Evolutionary conservation across 78 protist genomes (phyloP).

Genomic region (Dictyostelium firmibasis): DNA sequence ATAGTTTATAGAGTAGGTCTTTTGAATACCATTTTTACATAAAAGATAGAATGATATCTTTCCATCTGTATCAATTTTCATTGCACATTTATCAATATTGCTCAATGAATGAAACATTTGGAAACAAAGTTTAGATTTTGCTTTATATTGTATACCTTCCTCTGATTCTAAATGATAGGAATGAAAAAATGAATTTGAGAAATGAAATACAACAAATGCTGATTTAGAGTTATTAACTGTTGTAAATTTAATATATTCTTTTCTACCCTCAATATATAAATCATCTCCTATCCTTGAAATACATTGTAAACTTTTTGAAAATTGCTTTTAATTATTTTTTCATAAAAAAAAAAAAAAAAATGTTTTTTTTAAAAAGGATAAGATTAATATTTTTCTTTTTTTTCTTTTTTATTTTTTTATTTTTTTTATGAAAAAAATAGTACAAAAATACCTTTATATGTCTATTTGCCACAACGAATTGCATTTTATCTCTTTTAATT

Average conservation of each 20-base stretch:
- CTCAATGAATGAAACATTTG: slow-evolving; percentile 44
- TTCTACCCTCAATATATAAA: slow-evolving; percentile 12
- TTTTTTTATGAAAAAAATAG: not conserved
- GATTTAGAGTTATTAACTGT: slow-evolving; percentile 37
- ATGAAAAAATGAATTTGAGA: slow-evolving; percentile 9
- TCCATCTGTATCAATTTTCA: not conserved
- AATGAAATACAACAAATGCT: slow-evolving; percentile 6
- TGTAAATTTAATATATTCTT: slow-evolving; percentile 40
- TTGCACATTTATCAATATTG: slow-evolving; percentile 36
- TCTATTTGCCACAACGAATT: not conserved
- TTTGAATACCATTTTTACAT: slow-evolving; percentile 35
- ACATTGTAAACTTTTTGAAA: slow-evolving; percentile 55
- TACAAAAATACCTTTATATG: not conserved
- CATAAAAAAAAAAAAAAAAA: no score
- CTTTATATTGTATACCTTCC: not conserved
- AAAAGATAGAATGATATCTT: not conserved
- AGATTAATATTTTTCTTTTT: no score
- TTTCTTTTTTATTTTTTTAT: not conserved
- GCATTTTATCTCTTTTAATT: not conserved
- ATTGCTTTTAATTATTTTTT: no score
- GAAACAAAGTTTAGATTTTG: slow-evolving; percentile 27
- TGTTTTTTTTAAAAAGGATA: no score
- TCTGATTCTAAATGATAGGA: not conserved
- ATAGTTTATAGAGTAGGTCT: slow-evolving; percentile 14
- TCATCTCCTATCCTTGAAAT: slow-evolving; percentile 45